These are phyloP conservation scores for Trichoderma lentiforme DNA, from an alignment of 2,329 filamentous ascomycete species.

Conservation along the genomic window DNA sequence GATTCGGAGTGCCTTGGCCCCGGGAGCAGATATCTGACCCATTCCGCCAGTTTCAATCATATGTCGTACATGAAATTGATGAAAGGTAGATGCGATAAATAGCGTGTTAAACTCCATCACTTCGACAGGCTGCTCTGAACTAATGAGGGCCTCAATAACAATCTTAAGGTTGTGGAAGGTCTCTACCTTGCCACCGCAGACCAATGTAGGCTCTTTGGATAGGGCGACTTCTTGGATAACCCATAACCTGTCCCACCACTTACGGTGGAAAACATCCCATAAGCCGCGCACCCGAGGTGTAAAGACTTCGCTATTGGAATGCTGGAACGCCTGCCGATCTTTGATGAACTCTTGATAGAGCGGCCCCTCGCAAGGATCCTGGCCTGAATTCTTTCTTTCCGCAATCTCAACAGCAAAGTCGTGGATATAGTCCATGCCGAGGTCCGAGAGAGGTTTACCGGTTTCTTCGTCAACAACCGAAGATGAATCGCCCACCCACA, in stretches of 20 bases:
- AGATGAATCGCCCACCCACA: neutral
- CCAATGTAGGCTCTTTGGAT: neutral
- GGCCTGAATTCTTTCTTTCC: neutral
- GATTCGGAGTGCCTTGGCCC: neutral
- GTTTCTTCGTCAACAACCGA: neutral
- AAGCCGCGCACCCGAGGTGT: neutral
- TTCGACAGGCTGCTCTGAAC: neutral
- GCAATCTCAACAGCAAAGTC: neutral
- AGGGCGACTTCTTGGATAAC: conserved; percentile 7
- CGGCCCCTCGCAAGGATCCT: neutral
- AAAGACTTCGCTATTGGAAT: neutral
- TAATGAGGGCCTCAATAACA: conserved; percentile 3
- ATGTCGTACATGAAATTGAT: conserved; percentile 1
- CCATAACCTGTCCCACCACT: conserved; percentile 9
- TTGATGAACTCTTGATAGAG: neutral
- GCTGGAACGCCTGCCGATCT: neutral
- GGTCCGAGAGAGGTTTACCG: neutral
- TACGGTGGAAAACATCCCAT: conserved; percentile 7
- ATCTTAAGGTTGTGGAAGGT: conserved; percentile 1
- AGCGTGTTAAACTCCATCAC: neutral
- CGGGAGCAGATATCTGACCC: neutral
- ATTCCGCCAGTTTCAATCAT: neutral
- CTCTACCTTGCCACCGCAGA: neutral
- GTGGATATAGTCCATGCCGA: neutral
- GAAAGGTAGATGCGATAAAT: conserved; percentile 4